These are phyloP conservation scores for Boletus subcaerulescens DNA, from an alignment of 768 basidiomycete genomes.

Conservation along the genomic window DNA sequence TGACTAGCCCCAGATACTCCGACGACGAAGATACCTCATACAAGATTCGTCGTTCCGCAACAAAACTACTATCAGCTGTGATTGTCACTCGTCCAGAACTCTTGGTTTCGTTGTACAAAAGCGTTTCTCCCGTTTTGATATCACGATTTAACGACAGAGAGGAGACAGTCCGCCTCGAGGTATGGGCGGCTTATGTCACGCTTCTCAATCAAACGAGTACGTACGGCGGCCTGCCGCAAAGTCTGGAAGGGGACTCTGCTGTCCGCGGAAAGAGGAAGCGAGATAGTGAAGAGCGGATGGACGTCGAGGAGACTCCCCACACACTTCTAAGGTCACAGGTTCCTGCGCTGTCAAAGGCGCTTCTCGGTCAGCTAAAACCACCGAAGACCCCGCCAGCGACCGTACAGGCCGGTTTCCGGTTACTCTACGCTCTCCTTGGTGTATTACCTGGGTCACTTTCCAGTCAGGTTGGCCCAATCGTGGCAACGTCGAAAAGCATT, in stretches of 20 bases:
- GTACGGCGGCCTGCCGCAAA: conserved; percentile 65
- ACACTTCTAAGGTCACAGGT: conserved; percentile 72
- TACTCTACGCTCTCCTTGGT: conserved; percentile 70
- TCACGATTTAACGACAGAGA: conserved; percentile 93
- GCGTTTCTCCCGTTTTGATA: conserved; percentile 85
- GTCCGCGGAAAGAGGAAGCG: conserved; percentile 70
- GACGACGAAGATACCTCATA: conserved; percentile 99
- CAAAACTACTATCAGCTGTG: conserved; percentile 82
- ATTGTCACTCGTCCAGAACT: conserved; percentile 91
- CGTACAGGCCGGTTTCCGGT: conserved; percentile 80
- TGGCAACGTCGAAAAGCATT: conserved; percentile 60
- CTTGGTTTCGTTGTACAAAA: conserved; percentile 72
- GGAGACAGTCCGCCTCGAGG: conserved; percentile 88
- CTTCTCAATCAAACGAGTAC: conserved; percentile 83
- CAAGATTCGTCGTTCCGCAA: conserved; percentile 92
- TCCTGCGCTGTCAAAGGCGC: conserved; percentile 71
- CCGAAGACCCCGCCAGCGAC: conserved; percentile 74
- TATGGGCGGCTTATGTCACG: conserved; percentile 82
- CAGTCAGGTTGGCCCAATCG: conserved; percentile 59
- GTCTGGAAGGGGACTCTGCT: conserved; percentile 46
- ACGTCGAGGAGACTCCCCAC: conserved; percentile 71
- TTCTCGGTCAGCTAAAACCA: conserved; percentile 83
- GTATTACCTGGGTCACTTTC: conserved; percentile 85
- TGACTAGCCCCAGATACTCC: conserved; percentile 61
- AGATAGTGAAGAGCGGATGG: conserved; percentile 70